Conservation (phyloP, 805 yeast species). For the Candida boidinii region DNA sequence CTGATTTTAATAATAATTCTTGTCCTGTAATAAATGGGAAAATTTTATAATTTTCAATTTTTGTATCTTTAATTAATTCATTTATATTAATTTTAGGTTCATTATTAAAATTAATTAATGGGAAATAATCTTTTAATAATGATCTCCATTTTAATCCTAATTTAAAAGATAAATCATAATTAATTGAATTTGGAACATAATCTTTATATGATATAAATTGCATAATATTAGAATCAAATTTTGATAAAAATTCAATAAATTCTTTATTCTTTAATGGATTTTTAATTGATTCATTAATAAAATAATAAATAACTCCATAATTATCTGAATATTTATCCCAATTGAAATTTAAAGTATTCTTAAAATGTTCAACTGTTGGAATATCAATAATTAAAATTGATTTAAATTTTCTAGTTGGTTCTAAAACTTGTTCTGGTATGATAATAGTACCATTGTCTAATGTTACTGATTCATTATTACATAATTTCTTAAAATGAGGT, state of each 20-base stretch:
- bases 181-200: conserved; percentile 52
- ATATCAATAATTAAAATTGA: conserved; percentile 66
- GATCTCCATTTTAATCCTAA: conserved; percentile 50
- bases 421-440: conserved; percentile 65
- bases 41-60: conserved; percentile 10
- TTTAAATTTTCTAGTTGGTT: conserved; percentile 45
- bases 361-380: conserved; percentile 44
- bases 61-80: conserved; percentile 8
- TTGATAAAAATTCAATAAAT: conserved; percentile 41
- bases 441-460: conserved; percentile 52
- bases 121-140: conserved; percentile 35
- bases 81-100: conserved; percentile 21
- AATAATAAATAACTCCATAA: conserved; percentile 60
- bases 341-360: conserved; percentile 16
- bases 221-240: conserved; percentile 40
- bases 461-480: conserved; percentile 50
- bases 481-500: conserved; percentile 44
- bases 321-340: conserved; percentile 23
- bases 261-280: conserved; percentile 33
- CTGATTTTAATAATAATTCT: conserved; percentile 13
- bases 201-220: conserved; percentile 72
- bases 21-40: conserved; percentile 22
- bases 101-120: conserved; percentile 28
- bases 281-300: conserved; percentile 47
- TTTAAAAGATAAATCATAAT: conserved; percentile 46